These are phyloP conservation scores for Somion occarium DNA, from an alignment of 1,284 basidiomycete species.

Conservation along the genomic window DNA sequence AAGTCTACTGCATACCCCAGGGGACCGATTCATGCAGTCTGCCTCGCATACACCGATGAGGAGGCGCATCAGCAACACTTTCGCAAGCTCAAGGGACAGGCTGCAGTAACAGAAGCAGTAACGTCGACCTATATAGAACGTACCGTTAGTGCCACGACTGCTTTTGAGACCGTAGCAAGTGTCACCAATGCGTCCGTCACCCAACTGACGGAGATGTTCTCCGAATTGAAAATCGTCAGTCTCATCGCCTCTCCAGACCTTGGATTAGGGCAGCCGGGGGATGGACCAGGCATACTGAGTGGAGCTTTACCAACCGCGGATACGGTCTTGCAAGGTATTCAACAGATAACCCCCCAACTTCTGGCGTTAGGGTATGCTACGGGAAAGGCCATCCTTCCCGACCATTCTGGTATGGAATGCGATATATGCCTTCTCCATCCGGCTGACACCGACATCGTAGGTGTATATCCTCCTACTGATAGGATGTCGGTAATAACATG, in stretches of 20 bases:
- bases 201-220: slow-evolving; percentile 43
- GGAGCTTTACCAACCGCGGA: slow-evolving; percentile 72
- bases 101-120: neutral
- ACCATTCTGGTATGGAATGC: slow-evolving; percentile 59
- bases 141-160: neutral
- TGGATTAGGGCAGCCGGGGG: slow-evolving; percentile 55
- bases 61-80: slow-evolving; percentile 58
- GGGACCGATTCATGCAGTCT: slow-evolving; percentile 72
- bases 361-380: slow-evolving; percentile 75
- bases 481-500: slow-evolving; percentile 76
- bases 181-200: slow-evolving; percentile 47
- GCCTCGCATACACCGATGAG: slow-evolving; percentile 54
- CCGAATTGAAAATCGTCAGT: slow-evolving; percentile 55
- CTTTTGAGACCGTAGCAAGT: slow-evolving; percentile 25
- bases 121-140: neutral
- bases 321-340: slow-evolving; percentile 61
- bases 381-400: slow-evolving; percentile 58
- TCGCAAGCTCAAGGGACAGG: slow-evolving; percentile 24
- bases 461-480: slow-evolving; percentile 68
- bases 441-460: slow-evolving; percentile 23
- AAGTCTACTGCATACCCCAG: slow-evolving; percentile 14
- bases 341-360: slow-evolving; percentile 68
- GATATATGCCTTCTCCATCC: neutral
- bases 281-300: slow-evolving; percentile 54
- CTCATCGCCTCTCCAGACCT: slow-evolving; percentile 50